Evolutionary conservation across 1,284 basidiomycete species (phyloP), one percentile per base, ranked within the genome.

Genomic region (Mycena citricolor): DNA sequence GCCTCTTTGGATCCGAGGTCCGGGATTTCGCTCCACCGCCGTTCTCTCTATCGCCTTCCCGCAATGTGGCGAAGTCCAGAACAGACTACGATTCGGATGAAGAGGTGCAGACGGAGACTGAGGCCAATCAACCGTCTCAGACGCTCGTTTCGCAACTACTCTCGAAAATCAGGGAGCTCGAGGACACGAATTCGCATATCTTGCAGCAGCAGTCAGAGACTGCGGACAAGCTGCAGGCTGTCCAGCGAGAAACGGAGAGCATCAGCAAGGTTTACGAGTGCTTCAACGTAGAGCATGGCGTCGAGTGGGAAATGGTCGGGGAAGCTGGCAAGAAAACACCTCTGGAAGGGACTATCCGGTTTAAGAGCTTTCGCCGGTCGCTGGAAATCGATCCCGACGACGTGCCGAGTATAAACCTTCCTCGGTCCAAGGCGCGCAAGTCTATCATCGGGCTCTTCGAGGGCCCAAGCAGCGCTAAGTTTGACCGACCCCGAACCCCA

Each of bases 151-250:
- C 79, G 1, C 83, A 89, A 59, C 74, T 93, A 4, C 63, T 91
- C 23, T 57, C 67, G n/a, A 92, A 91, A 65, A 85, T 93, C 39
- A 70, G 76, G 21, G 90, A 93, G 59, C 70, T 93, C 0, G 85
- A 91, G 58, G 71, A 83, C 44, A 76, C 86, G 10, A 90, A 95
- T 58, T 54, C 71, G 13, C 72, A 77, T 51, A 89, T 94, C 50
- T 66, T 80, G 32, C 68, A 76, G 49, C 78, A 90, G 59, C 85
- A 90, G 57, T 62, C 63, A 1, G 74, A 77, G 49, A 85, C 87
- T 1, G 68, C 75, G 12, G 64, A 66, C 21, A 78, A 81, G 43
- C 67, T 90, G 19, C 73, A 74, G n/a, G 73, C 76, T 4, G 85
- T 86, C 7, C 81, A 84, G 51, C 70, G 73, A 44, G 87, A 91